A percentile compares a stretch with the other conserved stretches of the same genome.
Evolutionary conservation across 345 rosid genomes (phyloP).

Genomic region (Arabidopsis thaliana): TAIR10.1 NC_003070.9:17125501-17126000

Average conservation of each 20-base stretch:
- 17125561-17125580: not conserved
- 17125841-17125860: no score
- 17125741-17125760: no score
- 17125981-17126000: no score
- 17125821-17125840: no score
- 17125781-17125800: no score
- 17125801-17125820: no score
- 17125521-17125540: slow-evolving; percentile 7
- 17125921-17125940: not conserved
- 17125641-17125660: not conserved
- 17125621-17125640: no score
- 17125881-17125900: not conserved
- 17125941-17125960: not conserved
- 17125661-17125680: not conserved
- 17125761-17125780: no score
- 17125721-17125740: no score
- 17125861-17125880: not conserved
- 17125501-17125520: slow-evolving; percentile 11
- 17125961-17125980: not conserved
- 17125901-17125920: not conserved
- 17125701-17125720: no score
- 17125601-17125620: no score
- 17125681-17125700: not conserved
- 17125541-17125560: not conserved
- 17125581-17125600: no score